Evolutionary conservation across 768 basidiomycete species (phyloP).

Genomic region (Leccinum variicolor): DNA sequence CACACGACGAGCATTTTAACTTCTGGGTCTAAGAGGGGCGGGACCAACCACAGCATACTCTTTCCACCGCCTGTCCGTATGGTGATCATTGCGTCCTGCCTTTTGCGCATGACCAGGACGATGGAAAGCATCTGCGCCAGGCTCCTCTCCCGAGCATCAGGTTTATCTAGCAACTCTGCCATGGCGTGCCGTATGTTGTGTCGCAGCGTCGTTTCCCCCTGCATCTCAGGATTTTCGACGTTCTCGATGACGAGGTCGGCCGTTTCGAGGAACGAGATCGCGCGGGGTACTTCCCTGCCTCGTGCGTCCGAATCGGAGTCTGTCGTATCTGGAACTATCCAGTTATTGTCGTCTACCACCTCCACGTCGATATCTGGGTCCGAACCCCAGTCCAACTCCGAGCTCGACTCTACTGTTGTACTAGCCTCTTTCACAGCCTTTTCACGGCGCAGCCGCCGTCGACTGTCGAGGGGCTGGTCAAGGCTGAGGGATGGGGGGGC

Average conservation of each 20-base stretch:
- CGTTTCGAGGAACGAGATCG: too few relatives aligned
- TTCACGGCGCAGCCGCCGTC: too few relatives aligned
- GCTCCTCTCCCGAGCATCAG: not conserved
- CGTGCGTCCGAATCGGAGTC: too few relatives aligned
- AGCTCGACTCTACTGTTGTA: too few relatives aligned
- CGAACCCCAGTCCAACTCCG: too few relatives aligned
- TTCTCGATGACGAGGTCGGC: not conserved
- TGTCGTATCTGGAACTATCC: too few relatives aligned
- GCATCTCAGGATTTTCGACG: not conserved
- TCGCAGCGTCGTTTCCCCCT: not conserved
- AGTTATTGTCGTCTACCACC: too few relatives aligned
- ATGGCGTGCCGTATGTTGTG: not conserved
- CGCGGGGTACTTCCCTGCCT: too few relatives aligned
- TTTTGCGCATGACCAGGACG: not conserved
- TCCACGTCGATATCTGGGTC: too few relatives aligned
- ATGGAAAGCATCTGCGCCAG: not conserved
- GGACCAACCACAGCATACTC: constrained; percentile 6
- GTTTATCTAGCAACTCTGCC: not conserved
- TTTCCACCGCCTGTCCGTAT: constrained; percentile 8
- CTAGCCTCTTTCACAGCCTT: too few relatives aligned
- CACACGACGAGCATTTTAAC: constrained; percentile 5
- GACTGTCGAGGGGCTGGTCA: too few relatives aligned
- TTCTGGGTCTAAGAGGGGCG: not conserved
- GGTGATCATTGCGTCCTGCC: constrained; percentile 1
- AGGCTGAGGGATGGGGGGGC: too few relatives aligned